Conservation (phyloP, 1,284 basidiomycete species). For the Trametes pubescens region DNA sequence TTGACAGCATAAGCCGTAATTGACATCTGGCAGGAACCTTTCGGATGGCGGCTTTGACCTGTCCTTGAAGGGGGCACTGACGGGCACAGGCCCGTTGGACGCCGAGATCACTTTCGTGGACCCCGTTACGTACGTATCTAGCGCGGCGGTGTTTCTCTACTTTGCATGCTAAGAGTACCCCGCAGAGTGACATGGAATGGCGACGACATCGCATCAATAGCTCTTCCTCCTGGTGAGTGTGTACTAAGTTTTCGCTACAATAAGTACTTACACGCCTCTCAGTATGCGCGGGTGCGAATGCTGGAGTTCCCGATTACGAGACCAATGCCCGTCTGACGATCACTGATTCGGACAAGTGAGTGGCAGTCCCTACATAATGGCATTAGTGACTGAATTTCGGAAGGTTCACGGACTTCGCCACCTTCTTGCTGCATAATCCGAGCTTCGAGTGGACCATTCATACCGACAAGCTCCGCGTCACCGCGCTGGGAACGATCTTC, state of each 20-base stretch:
- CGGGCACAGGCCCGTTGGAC: constrained; percentile 70
- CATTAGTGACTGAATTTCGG: neutral
- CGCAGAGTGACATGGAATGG: constrained; percentile 71
- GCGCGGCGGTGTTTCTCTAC: neutral
- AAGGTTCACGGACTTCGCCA: constrained; percentile 75
- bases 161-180: neutral
- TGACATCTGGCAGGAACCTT: constrained; percentile 50
- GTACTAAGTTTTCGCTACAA: constrained; percentile 4
- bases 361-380: constrained; percentile 30
- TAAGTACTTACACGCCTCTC: constrained; percentile 26
- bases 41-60: constrained; percentile 70
- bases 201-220: constrained; percentile 70
- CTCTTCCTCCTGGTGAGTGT: constrained; percentile 62
- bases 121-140: constrained; percentile 49
- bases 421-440: constrained; percentile 70
- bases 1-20: too few relatives aligned
- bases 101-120: constrained; percentile 68
- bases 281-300: constrained; percentile 70
- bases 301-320: constrained; percentile 71
- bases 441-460: constrained; percentile 79
- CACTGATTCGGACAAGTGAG: constrained; percentile 52
- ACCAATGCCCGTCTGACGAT: constrained; percentile 63
- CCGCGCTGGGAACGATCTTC: constrained; percentile 75
- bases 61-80: constrained; percentile 64
- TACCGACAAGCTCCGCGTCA: constrained; percentile 66